Evolutionary conservation across 371 early-diverging fungal species (phyloP).

Genomic region (Mucor ambiguus): DNA sequence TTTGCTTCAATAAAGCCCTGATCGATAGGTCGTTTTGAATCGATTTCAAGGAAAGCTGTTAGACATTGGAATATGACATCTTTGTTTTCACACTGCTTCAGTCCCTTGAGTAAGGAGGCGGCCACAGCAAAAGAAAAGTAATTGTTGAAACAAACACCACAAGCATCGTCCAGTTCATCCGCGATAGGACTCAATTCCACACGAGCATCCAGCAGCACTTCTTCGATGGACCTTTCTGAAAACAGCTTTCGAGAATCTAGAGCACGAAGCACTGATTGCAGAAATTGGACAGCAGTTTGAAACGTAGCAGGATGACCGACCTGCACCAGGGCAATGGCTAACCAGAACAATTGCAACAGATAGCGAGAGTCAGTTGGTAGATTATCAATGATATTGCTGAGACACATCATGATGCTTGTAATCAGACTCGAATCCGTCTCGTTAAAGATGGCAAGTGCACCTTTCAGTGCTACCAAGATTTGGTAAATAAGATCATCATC

Average conservation of each 20-base stretch:
- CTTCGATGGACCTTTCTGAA: conserved; percentile 60
- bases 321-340: conserved; percentile 83
- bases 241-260: conserved; percentile 77
- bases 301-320: conserved; percentile 84
- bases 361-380: conserved; percentile 76
- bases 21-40: conserved; percentile 52
- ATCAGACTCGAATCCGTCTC: conserved; percentile 79
- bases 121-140: conserved; percentile 90
- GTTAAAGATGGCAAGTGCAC: conserved; percentile 82
- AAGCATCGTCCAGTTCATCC: conserved; percentile 66
- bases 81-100: conserved; percentile 76
- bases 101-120: conserved; percentile 77
- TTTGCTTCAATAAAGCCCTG: conserved; percentile 60
- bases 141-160: conserved; percentile 79
- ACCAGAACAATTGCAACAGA: conserved; percentile 86
- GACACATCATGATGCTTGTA: conserved; percentile 83
- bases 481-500: conserved; percentile 89
- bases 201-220: conserved; percentile 72
- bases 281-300: conserved; percentile 67
- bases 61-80: conserved; percentile 73
- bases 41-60: conserved; percentile 72
- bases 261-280: conserved; percentile 72
- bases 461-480: conserved; percentile 83
- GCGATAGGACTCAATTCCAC: conserved; percentile 65
- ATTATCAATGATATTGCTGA: conserved; percentile 83